A percentile compares a stretch with the other conserved stretches of the same genome.
phyloP scores from a whole-genome alignment of 2,329 filamentous ascomycete species.

The Lojkania enalia region DNA sequence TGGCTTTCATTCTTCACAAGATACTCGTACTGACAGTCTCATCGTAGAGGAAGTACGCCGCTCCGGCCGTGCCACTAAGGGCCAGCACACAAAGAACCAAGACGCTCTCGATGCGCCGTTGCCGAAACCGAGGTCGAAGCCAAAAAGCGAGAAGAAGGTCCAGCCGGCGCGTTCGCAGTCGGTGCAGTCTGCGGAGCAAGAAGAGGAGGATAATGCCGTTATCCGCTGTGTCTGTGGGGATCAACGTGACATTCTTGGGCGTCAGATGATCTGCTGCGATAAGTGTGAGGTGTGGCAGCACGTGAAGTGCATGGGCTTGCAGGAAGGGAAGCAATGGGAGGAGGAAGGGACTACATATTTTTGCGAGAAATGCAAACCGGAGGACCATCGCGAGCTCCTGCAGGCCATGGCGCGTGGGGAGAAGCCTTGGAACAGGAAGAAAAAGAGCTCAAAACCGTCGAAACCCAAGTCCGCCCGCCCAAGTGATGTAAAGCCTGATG shows the following conservation, averaged over 20 bases:
- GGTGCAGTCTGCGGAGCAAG: slow-evolving; percentile 40
- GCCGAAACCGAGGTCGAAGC: slow-evolving; percentile 48
- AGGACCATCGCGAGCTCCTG: slow-evolving; percentile 79
- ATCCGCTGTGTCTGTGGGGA: slow-evolving; percentile 94
- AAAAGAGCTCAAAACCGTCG: slow-evolving; percentile 58
- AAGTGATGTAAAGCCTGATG: slow-evolving; percentile 62
- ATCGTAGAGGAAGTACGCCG: slow-evolving; percentile 78
- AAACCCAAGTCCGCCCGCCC: slow-evolving; percentile 61
- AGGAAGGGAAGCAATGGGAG: slow-evolving; percentile 65
- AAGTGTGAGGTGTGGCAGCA: slow-evolving; percentile 94
- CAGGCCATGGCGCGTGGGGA: slow-evolving; percentile 78
- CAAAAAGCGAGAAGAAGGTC: slow-evolving; percentile 50
- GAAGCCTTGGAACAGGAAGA: slow-evolving; percentile 74
- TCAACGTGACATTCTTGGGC: slow-evolving; percentile 75
- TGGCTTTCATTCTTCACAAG: slow-evolving; percentile 10
- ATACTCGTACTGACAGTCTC: slow-evolving; percentile 29
- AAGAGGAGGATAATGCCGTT: slow-evolving; percentile 70
- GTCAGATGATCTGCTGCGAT: slow-evolving; percentile 96
- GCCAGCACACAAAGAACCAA: slow-evolving; percentile 87
- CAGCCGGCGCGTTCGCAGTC: slow-evolving; percentile 42
- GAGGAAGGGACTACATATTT: slow-evolving; percentile 65
- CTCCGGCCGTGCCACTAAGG: slow-evolving; percentile 94
- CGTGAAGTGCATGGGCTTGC: slow-evolving; percentile 90
- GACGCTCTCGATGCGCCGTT: slow-evolving; percentile 57
- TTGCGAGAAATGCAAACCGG: slow-evolving; percentile 86